A percentile compares a stretch with the other conserved stretches of the same genome.
Evolutionary conservation across 208 protist species (phyloP).

Genomic region (Trypanosoma melophagium): DNA sequence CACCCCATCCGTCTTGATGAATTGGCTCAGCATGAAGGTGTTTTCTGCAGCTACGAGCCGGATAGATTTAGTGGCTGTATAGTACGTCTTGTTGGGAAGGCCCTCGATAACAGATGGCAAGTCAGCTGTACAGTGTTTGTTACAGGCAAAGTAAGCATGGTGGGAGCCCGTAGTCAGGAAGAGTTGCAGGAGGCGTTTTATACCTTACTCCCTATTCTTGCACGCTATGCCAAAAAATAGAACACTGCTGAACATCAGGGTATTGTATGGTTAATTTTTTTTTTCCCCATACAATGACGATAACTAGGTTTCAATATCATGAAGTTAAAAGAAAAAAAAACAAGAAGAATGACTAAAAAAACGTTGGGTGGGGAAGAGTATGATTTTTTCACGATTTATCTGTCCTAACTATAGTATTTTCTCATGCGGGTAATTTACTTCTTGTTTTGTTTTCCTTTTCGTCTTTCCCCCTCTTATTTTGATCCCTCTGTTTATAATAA

Average conservation of each 20-base stretch:
- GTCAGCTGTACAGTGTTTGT: constrained; percentile 81
- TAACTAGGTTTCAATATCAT: no score
- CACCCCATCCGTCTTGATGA: constrained; percentile 78
- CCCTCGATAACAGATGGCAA: constrained; percentile 58
- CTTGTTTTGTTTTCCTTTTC: no score
- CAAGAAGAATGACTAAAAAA: no score
- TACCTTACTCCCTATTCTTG: constrained; percentile 76
- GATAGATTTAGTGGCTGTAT: constrained; percentile 84
- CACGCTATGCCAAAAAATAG: constrained; percentile 47
- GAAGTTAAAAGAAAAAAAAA: no score
- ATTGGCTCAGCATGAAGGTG: constrained; percentile 51
- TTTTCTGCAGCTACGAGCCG: constrained; percentile 82
- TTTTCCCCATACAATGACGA: not conserved
- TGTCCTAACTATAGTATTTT: no score
- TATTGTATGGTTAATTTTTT: not conserved
- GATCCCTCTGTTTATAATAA: constrained; percentile 11
- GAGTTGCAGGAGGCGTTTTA: constrained; percentile 83
- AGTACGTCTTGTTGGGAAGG: constrained; percentile 62
- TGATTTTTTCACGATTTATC: no score
- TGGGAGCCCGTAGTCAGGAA: constrained; percentile 78
- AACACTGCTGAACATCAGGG: not conserved
- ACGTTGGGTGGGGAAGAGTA: no score
- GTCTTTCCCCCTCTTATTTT: no score
- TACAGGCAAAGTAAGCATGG: constrained; percentile 79
- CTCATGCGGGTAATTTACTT: no score